These are phyloP conservation scores for Cladobotryum mycophilum DNA, from an alignment of 2,329 filamentous ascomycete genomes.

Conservation along the genomic window DNA sequence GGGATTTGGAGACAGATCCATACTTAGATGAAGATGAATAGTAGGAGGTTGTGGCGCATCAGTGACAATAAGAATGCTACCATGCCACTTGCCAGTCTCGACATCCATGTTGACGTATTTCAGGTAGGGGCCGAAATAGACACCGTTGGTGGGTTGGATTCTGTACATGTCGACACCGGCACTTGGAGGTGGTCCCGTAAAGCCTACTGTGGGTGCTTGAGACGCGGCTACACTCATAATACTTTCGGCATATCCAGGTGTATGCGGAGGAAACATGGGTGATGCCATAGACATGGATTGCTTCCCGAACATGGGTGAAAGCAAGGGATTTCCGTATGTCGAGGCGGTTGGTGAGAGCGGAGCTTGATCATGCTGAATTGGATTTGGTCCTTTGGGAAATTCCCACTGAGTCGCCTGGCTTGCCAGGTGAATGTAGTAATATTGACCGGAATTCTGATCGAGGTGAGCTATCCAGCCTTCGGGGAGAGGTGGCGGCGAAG, in stretches of 20 bases:
- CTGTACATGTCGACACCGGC: conserved; percentile 93
- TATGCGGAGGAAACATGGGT: conserved; percentile 76
- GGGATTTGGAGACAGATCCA: conserved; percentile 87
- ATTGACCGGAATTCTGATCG: conserved; percentile 92
- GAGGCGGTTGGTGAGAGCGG: conserved; percentile 79
- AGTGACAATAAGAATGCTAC: conserved; percentile 88
- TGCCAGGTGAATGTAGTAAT: conserved; percentile 96
- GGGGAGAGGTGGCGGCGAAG: conserved; percentile 84
- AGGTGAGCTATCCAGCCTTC: conserved; percentile 98
- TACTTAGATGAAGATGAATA: conserved; percentile 87
- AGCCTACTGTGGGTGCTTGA: conserved; percentile 71
- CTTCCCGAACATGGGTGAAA: conserved; percentile 59
- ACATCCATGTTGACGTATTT: conserved; percentile 97
- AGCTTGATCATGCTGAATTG: conserved; percentile 72
- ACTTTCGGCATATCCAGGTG: conserved; percentile 77
- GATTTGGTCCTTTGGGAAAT: conserved; percentile 92
- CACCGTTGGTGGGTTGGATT: conserved; percentile 85
- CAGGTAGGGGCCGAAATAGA: conserved; percentile 96
- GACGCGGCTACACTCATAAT: conserved; percentile 75
- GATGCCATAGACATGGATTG: conserved; percentile 57
- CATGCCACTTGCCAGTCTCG: conserved; percentile 83
- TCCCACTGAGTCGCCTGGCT: conserved; percentile 98
- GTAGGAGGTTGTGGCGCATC: conserved; percentile 89
- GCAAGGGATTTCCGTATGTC: conserved; percentile 67
- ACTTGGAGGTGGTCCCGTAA: conserved; percentile 79